Conservation (phyloP, 2,329 filamentous ascomycete genomes). For the Ascochyta clinopodiicola region DNA sequence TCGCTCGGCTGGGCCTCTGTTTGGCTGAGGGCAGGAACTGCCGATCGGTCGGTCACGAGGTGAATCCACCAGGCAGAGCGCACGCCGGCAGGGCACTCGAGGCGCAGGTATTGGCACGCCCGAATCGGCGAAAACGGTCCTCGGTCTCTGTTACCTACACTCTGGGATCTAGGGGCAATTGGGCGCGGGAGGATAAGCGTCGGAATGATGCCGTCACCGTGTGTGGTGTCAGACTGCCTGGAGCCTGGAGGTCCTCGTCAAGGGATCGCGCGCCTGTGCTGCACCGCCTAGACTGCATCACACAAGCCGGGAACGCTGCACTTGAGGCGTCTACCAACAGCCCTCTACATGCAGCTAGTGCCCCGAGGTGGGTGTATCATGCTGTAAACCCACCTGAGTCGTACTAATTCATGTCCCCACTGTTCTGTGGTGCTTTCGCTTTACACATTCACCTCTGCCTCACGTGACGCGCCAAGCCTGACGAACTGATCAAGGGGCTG, state of each 20-base stretch:
- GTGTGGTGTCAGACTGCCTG: conserved; percentile 30
- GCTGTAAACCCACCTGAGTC: conserved; percentile 1
- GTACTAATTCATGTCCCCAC: conserved; percentile 3
- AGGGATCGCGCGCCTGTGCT: conserved; percentile 26
- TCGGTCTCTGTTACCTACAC: conserved; percentile 21
- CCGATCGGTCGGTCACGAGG: conserved; percentile 39
- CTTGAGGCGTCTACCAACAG: conserved; percentile 7
- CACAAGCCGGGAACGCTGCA: conserved; percentile 8
- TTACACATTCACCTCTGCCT: neutral
- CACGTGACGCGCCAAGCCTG: conserved; percentile 7
- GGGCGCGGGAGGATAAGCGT: conserved; percentile 46
- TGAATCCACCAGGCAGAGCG: conserved; percentile 22
- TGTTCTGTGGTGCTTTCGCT: conserved; percentile 1
- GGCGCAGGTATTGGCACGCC: conserved; percentile 44
- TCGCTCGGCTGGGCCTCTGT: conserved; percentile 43
- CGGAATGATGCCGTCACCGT: conserved; percentile 45
- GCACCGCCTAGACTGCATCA: conserved; percentile 27
- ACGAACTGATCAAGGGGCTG: neutral
- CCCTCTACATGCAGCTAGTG: conserved; percentile 6
- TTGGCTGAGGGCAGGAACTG: conserved; percentile 45
- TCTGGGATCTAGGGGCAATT: conserved; percentile 31
- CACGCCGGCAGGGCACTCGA: conserved; percentile 37
- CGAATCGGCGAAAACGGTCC: conserved; percentile 29
- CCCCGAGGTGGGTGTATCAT: neutral
- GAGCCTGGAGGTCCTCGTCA: conserved; percentile 12